Percentiles rank a stretch among this genome's conserved stretches.
phyloP scores from a whole-genome alignment of 106 monocot species.

The Hemerocallis citrina region DNA sequence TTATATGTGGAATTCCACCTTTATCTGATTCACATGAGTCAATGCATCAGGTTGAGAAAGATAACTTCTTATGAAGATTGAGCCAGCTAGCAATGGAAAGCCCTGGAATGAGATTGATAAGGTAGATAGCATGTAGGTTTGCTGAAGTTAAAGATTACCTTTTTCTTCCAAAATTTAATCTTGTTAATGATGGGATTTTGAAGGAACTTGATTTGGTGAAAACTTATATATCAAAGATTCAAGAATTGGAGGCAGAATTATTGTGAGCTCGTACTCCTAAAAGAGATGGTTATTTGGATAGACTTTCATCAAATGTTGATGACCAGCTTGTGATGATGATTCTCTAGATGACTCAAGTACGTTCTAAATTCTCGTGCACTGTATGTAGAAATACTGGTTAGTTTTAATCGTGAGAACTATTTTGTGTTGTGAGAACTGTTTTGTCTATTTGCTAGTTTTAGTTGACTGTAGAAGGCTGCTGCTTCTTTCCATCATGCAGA shows the following conservation, averaged over 20 bases:
- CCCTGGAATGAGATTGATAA: slow-evolving; percentile 56
- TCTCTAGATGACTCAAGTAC: slow-evolving; percentile 29
- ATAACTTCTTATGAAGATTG: slow-evolving; percentile 73
- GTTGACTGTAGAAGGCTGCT: no score
- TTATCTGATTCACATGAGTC: not conserved
- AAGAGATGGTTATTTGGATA: slow-evolving; percentile 19
- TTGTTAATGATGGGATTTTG: not conserved
- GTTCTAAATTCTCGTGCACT: slow-evolving; percentile 2
- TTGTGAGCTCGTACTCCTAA: slow-evolving; percentile 25
- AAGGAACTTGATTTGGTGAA: slow-evolving; percentile 68
- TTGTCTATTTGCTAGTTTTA: no score
- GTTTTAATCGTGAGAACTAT: no score
- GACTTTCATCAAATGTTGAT: slow-evolving; percentile 18
- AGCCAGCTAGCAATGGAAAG: slow-evolving; percentile 50
- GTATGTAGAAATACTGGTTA: no score
- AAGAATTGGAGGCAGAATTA: slow-evolving; percentile 73
- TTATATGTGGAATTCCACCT: no score
- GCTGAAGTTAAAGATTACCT: not conserved
- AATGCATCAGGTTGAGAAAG: slow-evolving; percentile 71
- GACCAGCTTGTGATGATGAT: slow-evolving; percentile 27
- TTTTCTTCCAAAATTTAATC: not conserved
- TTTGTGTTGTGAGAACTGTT: no score
- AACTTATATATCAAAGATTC: slow-evolving; percentile 66
- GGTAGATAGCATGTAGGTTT: slow-evolving; percentile 40
- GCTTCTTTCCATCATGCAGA: no score